Evolutionary conservation across 139 green algal genomes (phyloP).

Genomic region (Micractinium conductrix): DNA sequence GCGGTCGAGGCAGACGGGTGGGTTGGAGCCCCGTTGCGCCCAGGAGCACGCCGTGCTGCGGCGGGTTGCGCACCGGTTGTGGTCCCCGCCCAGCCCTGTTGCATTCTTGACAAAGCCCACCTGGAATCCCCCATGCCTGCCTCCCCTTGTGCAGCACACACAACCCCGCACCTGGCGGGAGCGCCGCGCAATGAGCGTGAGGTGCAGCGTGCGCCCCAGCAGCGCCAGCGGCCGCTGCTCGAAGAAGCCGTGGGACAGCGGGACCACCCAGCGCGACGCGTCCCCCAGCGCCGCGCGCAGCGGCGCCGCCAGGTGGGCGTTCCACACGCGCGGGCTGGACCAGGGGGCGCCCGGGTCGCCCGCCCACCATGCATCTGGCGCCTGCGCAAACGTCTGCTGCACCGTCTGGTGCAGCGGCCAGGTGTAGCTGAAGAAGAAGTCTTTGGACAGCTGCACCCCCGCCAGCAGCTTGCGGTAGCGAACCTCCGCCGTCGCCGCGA

Average conservation of each 20-base stretch:
- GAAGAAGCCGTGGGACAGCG: conserved; percentile 94
- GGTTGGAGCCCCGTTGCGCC: neutral
- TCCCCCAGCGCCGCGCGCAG: conserved; percentile 66
- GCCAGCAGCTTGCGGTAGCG: conserved; percentile 80
- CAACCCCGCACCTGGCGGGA: conserved; percentile 60
- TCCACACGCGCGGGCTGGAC: conserved; percentile 94
- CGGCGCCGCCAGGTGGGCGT: conserved; percentile 80
- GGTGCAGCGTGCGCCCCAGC: conserved; percentile 79
- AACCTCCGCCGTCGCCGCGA: conserved; percentile 29
- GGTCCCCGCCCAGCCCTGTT: neutral
- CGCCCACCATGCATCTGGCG: conserved; percentile 26
- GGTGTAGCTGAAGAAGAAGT: conserved; percentile 95
- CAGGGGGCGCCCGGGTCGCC: conserved; percentile 38
- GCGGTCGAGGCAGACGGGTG: neutral
- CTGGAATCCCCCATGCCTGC: neutral
- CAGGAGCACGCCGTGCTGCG: too few relatives aligned
- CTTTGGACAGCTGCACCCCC: conserved; percentile 87
- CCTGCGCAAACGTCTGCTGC: conserved; percentile 69
- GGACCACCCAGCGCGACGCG: conserved; percentile 74
- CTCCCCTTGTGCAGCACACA: neutral
- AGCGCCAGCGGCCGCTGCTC: conserved; percentile 84
- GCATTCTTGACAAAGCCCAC: neutral
- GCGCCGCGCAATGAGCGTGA: conserved; percentile 89
- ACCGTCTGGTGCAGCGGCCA: conserved; percentile 81
- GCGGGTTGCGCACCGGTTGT: too few relatives aligned